A percentile compares a stretch with the other conserved stretches of the same genome.
These are phyloP conservation scores for Diaporthe helianthi DNA, from an alignment of 2,329 filamentous ascomycete species.

Conservation along the genomic window DNA sequence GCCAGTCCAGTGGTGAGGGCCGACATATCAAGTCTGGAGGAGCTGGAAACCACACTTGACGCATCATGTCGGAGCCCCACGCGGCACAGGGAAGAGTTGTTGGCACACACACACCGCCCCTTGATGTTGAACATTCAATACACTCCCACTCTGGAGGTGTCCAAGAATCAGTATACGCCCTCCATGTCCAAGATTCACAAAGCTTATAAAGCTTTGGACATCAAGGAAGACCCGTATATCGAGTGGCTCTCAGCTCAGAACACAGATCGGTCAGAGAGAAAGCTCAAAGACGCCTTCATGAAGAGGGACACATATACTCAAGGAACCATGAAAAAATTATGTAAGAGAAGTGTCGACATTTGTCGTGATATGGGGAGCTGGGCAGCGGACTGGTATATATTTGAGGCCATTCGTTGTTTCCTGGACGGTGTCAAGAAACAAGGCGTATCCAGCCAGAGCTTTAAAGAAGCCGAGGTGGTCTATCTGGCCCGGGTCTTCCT, in stretches of 20 bases:
- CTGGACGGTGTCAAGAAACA: slow-evolving; percentile 35
- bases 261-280: slow-evolving; percentile 49
- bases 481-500: slow-evolving; percentile 60
- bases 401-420: slow-evolving; percentile 51
- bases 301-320: slow-evolving; percentile 58
- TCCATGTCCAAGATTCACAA: slow-evolving; percentile 53
- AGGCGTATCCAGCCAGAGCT: slow-evolving; percentile 47
- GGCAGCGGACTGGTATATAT: slow-evolving; percentile 73
- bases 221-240: slow-evolving; percentile 68
- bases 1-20: slow-evolving; percentile 77
- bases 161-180: slow-evolving; percentile 38
- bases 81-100: slow-evolving; percentile 71
- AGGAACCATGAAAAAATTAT: slow-evolving; percentile 63
- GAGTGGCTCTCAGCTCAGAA: slow-evolving; percentile 52
- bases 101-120: slow-evolving; percentile 73
- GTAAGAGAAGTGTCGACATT: slow-evolving; percentile 57
- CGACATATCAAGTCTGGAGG: slow-evolving; percentile 59
- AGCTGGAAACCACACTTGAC: slow-evolving; percentile 74
- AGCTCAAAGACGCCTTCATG: slow-evolving; percentile 48
- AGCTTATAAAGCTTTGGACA: slow-evolving; percentile 55
- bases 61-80: slow-evolving; percentile 74
- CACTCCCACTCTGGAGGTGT: slow-evolving; percentile 9
- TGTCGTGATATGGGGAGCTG: slow-evolving; percentile 68
- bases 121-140: slow-evolving; percentile 52
- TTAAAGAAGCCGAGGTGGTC: slow-evolving; percentile 57